phyloP scores from a whole-genome alignment of 164 flowering plant species.

The Pachysandra terminalis region DNA sequence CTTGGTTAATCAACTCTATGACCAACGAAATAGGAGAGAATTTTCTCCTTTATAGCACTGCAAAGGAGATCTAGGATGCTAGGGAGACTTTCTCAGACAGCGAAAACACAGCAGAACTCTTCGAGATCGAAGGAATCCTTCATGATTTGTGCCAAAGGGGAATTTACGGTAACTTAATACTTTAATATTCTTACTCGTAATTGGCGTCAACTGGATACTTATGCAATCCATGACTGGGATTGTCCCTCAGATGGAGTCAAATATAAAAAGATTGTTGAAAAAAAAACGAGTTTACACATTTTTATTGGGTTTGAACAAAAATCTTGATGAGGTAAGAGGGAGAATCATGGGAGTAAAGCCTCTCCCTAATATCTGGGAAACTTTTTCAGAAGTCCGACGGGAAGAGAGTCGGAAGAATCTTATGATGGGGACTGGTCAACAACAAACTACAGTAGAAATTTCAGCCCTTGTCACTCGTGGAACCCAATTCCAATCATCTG shows the following conservation, averaged over 20 bases:
- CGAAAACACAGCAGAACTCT: conserved; percentile 9
- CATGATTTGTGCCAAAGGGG: conserved; percentile 15
- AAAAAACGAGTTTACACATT: conserved; percentile 7
- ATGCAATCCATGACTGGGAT: background rate
- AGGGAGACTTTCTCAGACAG: conserved; percentile 1
- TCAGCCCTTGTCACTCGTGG: background rate
- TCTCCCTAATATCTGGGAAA: background rate
- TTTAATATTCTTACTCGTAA: conserved; percentile 1
- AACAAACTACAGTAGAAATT: background rate
- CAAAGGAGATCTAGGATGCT: conserved; percentile 12
- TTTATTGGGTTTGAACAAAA: conserved; percentile 11
- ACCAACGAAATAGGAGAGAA: conserved; percentile 13
- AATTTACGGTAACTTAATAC: conserved; percentile 9
- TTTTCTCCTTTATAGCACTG: conserved; percentile 14
- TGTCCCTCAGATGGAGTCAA: too few relatives aligned
- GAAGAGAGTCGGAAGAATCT: conserved; percentile 1
- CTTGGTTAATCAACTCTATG: conserved; percentile 21
- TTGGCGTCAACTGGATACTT: conserved; percentile 14
- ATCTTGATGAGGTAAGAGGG: conserved; percentile 7
- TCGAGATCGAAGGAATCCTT: conserved; percentile 5
- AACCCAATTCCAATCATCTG: background rate
- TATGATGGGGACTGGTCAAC: background rate
- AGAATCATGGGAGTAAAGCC: conserved; percentile 6
- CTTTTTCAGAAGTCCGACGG: conserved; percentile 8
- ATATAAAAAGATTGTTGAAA: conserved; percentile 6